Conservation (phyloP, 345 rosid species). For the Eutrema heterophyllum region DNA sequence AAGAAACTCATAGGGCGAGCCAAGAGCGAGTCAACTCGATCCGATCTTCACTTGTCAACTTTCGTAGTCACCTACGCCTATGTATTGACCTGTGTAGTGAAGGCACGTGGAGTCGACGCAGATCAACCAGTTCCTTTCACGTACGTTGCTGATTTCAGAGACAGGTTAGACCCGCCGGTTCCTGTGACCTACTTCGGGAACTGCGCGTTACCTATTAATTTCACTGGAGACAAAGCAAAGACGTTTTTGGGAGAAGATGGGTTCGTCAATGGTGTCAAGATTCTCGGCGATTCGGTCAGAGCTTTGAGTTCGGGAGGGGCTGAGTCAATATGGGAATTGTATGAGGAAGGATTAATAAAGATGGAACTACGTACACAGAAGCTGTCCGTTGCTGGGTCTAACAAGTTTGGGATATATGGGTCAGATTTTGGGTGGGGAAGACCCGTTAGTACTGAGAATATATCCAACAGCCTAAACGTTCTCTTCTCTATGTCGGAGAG, state of each 20-base stretch:
- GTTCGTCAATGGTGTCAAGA: not conserved
- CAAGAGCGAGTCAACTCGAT: not conserved
- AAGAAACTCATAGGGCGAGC: not conserved
- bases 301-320: not conserved
- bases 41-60: not conserved
- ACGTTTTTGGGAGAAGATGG: not conserved
- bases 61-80: not conserved
- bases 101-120: not conserved
- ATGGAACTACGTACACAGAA: not conserved
- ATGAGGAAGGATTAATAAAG: not conserved
- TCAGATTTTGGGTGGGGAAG: not conserved
- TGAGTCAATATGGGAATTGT: not conserved
- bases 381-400: not conserved
- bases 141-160: not conserved
- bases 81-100: not conserved
- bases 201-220: not conserved
- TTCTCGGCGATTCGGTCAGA: not conserved
- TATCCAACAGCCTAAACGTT: not conserved
- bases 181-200: not conserved
- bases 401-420: not conserved
- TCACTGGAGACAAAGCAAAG: not conserved
- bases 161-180: not conserved
- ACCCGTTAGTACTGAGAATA: not conserved
- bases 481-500: not conserved
- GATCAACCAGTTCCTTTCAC: not conserved